Evolutionary conservation across 495 filamentous ascomycete species (phyloP).

Genomic region (Zalerion maritima): DNA sequence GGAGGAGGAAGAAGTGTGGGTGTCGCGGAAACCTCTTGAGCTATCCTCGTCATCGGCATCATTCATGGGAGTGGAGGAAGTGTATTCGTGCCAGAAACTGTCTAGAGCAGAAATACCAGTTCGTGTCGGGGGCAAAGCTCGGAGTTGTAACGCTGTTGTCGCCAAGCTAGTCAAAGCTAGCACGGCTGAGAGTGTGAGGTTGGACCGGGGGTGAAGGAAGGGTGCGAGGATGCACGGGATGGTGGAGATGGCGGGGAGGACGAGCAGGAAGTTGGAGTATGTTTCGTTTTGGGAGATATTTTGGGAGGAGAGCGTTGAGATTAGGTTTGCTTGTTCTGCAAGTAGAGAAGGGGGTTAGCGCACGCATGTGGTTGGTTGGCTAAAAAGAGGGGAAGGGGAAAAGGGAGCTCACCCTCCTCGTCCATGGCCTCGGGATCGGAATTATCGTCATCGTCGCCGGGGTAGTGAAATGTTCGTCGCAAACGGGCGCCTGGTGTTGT

Average conservation of each 20-base stretch:
- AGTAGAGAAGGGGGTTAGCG: slow-evolving; percentile 1
- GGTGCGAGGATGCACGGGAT: slow-evolving; percentile 40
- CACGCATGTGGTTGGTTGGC: slow-evolving; percentile 5
- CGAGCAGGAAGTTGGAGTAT: slow-evolving; percentile 43
- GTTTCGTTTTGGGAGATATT: slow-evolving; percentile 43
- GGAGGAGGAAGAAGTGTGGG: slow-evolving; percentile 1
- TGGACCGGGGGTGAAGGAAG: slow-evolving; percentile 13
- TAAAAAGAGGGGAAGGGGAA: slow-evolving; percentile 1
- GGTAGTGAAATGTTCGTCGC: slow-evolving; percentile 49
- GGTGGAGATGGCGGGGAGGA: slow-evolving; percentile 36
- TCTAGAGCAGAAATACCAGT: slow-evolving; percentile 27
- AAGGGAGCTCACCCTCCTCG: slow-evolving; percentile 38
- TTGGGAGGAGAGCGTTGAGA: slow-evolving; percentile 37
- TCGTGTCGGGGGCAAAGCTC: slow-evolving; percentile 20
- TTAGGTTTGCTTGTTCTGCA: slow-evolving; percentile 58
- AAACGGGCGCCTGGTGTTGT: too few species aligned
- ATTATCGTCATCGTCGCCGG: slow-evolving; percentile 29
- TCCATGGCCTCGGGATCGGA: slow-evolving; percentile 38
- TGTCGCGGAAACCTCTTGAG: neutral
- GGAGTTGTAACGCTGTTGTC: slow-evolving; percentile 38
- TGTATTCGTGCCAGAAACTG: too few species aligned
- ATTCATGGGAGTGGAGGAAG: too few species aligned
- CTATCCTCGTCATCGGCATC: slow-evolving; percentile 2
- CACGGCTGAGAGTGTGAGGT: slow-evolving; percentile 27
- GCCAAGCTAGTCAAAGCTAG: slow-evolving; percentile 45